phyloP scores from a whole-genome alignment of 371 early-diverging fungal species.

The Basidiobolus meristosporus region DNA sequence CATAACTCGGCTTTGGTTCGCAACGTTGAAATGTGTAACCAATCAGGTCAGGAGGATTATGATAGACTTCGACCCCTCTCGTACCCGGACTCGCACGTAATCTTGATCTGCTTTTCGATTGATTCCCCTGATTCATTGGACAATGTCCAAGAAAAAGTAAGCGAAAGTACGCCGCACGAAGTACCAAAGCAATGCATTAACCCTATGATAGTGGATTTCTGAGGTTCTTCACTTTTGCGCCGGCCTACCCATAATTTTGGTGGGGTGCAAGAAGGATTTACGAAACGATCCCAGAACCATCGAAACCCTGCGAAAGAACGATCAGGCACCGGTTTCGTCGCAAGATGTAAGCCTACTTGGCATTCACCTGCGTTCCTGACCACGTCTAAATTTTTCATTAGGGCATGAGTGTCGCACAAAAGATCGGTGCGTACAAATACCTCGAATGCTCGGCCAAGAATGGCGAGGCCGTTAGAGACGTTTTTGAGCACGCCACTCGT shows the following conservation, averaged over 20 bases:
- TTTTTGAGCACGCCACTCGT: constrained; percentile 82
- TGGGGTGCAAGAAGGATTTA: constrained; percentile 85
- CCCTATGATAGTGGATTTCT: constrained; percentile 69
- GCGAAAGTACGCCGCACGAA: not conserved
- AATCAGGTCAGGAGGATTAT: constrained; percentile 86
- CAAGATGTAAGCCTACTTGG: constrained; percentile 38
- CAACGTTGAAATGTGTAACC: too few relatives aligned
- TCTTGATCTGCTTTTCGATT: constrained; percentile 86
- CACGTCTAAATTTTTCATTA: too few relatives aligned
- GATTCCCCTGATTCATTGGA: constrained; percentile 89
- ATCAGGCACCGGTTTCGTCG: constrained; percentile 59
- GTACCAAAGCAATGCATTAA: not conserved
- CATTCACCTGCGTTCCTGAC: too few relatives aligned
- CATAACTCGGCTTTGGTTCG: too few relatives aligned
- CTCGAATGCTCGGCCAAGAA: constrained; percentile 90
- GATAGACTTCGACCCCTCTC: constrained; percentile 90
- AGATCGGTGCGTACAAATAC: constrained; percentile 78
- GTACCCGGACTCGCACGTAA: constrained; percentile 92
- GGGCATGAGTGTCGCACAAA: constrained; percentile 51
- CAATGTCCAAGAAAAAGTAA: constrained; percentile 75
- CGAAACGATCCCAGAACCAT: constrained; percentile 60
- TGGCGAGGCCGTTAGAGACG: constrained; percentile 83
- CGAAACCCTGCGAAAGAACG: constrained; percentile 53
- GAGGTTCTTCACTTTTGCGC: constrained; percentile 82
- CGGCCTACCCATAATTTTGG: constrained; percentile 72